A percentile compares a stretch with the other conserved stretches of the same genome.
Conservation (phyloP, 768 basidiomycete species). For the Cantharellus cinnabarinus region DNA sequence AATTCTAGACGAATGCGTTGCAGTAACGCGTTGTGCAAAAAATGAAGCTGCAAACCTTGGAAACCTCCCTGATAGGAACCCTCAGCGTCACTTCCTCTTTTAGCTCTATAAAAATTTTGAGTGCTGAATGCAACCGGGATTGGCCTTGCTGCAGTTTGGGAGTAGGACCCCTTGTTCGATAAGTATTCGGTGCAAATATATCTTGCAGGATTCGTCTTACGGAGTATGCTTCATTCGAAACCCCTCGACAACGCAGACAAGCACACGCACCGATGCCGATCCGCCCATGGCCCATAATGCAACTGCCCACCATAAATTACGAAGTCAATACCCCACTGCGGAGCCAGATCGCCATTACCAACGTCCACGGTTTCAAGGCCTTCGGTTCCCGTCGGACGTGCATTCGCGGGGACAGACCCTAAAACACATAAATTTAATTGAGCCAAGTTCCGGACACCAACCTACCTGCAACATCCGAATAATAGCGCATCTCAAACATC, state of each 20-base stretch:
- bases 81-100: slow-evolving; percentile 55
- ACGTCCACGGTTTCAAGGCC: slow-evolving; percentile 29
- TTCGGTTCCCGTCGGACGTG: slow-evolving; percentile 1
- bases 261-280: slow-evolving; percentile 55
- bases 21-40: not conserved
- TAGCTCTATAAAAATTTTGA: slow-evolving; percentile 68
- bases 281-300: slow-evolving; percentile 91
- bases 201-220: slow-evolving; percentile 53
- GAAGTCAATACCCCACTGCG: slow-evolving; percentile 87
- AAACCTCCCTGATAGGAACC: slow-evolving; percentile 80
- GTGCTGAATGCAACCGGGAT: slow-evolving; percentile 56
- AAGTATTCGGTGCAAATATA: slow-evolving; percentile 66
- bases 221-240: not conserved
- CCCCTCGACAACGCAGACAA: not conserved
- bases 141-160: slow-evolving; percentile 35
- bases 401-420: slow-evolving; percentile 6
- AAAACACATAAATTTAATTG: not conserved
- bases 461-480: slow-evolving; percentile 62
- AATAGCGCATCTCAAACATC: slow-evolving; percentile 63
- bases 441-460: not conserved
- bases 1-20: slow-evolving; percentile 33
- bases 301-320: slow-evolving; percentile 54
- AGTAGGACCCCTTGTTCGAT: slow-evolving; percentile 38
- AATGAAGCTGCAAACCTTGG: slow-evolving; percentile 34
- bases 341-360: slow-evolving; percentile 71